Conservation (phyloP, 2,329 filamentous ascomycete genomes). For the Talaromyces sp. region DNA sequence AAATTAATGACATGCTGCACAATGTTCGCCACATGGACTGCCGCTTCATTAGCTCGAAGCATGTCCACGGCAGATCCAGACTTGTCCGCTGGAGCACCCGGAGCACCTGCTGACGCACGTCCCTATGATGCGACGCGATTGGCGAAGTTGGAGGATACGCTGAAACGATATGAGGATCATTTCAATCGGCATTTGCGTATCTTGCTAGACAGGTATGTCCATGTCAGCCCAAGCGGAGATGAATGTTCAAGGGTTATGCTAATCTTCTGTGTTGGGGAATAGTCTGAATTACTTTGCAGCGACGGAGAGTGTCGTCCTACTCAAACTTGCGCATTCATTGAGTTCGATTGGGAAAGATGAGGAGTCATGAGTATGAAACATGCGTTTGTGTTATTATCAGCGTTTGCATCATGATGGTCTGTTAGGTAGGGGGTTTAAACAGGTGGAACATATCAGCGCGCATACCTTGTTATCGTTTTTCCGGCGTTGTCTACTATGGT, state of each 20-base stretch:
- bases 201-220: constrained; percentile 69
- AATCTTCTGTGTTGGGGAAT: not conserved
- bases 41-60: constrained; percentile 75
- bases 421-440: not conserved
- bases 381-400: not conserved
- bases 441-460: not conserved
- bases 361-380: constrained; percentile 21
- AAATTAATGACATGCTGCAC: constrained; percentile 96
- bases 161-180: constrained; percentile 89
- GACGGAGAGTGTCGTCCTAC: constrained; percentile 90
- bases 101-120: constrained; percentile 35
- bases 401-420: constrained; percentile 1
- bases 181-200: constrained; percentile 93
- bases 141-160: constrained; percentile 77
- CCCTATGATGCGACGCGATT: constrained; percentile 61
- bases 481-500: not conserved
- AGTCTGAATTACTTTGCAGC: constrained; percentile 90
- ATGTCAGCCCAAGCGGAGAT: not conserved
- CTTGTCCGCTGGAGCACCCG: constrained; percentile 48
- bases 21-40: constrained; percentile 85
- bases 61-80: constrained; percentile 82
- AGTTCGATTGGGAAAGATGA: constrained; percentile 46
- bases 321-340: constrained; percentile 63
- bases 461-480: not conserved
- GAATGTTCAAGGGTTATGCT: constrained; percentile 7